Evolutionary conservation across 129 eudicot genomes (phyloP), one percentile per base, ranked within the genome.

Genomic region (Arctium lappa): DNA sequence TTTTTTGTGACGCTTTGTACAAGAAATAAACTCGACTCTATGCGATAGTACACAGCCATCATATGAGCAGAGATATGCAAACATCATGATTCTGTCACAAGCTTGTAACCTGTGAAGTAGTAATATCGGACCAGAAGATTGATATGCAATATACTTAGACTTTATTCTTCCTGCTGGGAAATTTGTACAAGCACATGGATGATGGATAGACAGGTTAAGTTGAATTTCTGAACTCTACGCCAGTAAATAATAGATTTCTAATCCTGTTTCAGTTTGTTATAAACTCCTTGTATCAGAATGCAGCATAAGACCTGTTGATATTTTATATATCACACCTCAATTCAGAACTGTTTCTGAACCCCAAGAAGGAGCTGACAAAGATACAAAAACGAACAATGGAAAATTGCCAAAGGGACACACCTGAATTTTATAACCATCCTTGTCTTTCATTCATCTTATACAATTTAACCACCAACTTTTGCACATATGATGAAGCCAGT

Each of bases 381-480:
- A 53, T 53, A 27, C 15, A 22, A 53, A 53, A 69, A 30, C 33
- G n/a, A 69, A 31, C 34, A 69, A 8, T 31, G 2, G 73, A 31
- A 27, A 66, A 34, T 66, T 18, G 72, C n/a, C 72, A 66, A 66
- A 27, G 72, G 29, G 15, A 66, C 34, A 27, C 72, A 27, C 72
- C 72, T 66, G 36, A 66, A 29, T 30, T 69, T 22, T 69, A 30
- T 2, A 69, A 69, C 73, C 73, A 29, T 69, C 38, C 37, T 69
- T 69, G 73, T 69, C 22, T 77, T 33, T 34, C 12, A 22, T 1
- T 77, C 72, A 60, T 60, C 72, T 32, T 12, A 80, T 48, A 70
- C 37, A 32, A 80, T 33, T 46, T 48, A 80, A 46, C 77, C 83
- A 30, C 56, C 2, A 71, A 80, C 83, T 71, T 71, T 34, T 46